Evolutionary conservation across 2,329 filamentous ascomycete species (phyloP).

Genomic region (Scorias spongiosa): DNA sequence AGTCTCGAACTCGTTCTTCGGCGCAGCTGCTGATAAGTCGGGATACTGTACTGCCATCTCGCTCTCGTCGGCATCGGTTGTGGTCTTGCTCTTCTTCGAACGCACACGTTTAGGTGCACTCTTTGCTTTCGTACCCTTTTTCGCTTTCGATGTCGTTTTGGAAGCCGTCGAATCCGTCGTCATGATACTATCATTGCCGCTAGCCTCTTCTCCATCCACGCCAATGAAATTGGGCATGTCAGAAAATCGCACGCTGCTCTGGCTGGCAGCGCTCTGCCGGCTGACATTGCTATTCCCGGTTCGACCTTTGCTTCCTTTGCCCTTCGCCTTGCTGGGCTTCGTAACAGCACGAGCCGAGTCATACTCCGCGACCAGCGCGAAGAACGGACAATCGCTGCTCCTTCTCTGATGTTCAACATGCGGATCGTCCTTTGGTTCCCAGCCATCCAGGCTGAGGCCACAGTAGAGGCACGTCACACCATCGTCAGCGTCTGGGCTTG

Average conservation of each 20-base stretch:
- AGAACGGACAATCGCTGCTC: slow-evolving; percentile 69
- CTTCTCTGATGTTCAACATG: slow-evolving; percentile 77
- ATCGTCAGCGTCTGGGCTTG: slow-evolving; percentile 59
- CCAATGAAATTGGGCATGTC: slow-evolving; percentile 11
- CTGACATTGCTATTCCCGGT: slow-evolving; percentile 32
- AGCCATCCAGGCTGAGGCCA: slow-evolving; percentile 75
- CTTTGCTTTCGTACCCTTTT: slow-evolving; percentile 28
- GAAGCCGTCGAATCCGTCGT: slow-evolving; percentile 26
- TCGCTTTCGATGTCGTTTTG: slow-evolving; percentile 18
- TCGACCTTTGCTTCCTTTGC: slow-evolving; percentile 10
- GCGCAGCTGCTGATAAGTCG: neutral
- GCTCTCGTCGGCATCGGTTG: neutral
- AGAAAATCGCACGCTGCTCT: slow-evolving; percentile 23
- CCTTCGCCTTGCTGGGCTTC: slow-evolving; percentile 16
- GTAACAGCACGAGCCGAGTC: slow-evolving; percentile 7
- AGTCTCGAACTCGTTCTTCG: neutral
- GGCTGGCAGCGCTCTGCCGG: slow-evolving; percentile 51
- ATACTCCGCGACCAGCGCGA: slow-evolving; percentile 44
- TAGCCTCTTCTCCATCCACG: slow-evolving; percentile 10
- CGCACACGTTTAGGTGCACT: slow-evolving; percentile 28
- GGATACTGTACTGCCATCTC: slow-evolving; percentile 3
- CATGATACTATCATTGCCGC: slow-evolving; percentile 43
- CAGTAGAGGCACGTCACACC: slow-evolving; percentile 88
- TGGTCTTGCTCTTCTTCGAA: slow-evolving; percentile 12
- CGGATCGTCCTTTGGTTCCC: slow-evolving; percentile 86